Percentiles rank a stretch among this genome's conserved stretches.
These are phyloP conservation scores for Datura wrightii DNA, from an alignment of 257 asterid species.

Conservation along the genomic window DNA sequence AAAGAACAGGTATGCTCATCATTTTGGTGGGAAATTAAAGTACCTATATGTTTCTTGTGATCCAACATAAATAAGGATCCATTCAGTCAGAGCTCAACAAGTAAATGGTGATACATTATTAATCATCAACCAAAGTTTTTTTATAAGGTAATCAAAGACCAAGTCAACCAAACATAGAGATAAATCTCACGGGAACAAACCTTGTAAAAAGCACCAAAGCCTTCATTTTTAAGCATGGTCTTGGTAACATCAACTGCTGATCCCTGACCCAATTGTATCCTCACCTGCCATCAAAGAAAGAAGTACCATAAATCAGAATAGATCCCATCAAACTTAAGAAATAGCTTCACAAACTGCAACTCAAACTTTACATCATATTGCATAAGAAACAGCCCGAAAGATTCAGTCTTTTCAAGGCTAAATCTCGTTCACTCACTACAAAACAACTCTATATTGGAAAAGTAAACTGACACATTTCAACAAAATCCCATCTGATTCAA, in stretches of 20 bases:
- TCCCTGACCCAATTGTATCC: conserved; percentile 98
- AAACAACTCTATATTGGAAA: conserved; percentile 6
- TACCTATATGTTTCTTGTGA: not conserved
- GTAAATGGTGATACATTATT: not conserved
- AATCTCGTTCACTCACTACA: not conserved
- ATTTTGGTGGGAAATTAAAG: not conserved
- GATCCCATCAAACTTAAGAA: conserved; percentile 31
- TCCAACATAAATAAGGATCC: not conserved
- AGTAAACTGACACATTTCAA: not conserved
- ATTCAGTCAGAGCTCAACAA: not conserved
- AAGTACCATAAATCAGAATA: conserved; percentile 29
- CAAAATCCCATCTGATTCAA: conserved; percentile 36
- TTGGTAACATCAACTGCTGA: conserved; percentile 76
- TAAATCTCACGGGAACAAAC: conserved; percentile 46
- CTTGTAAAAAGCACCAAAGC: conserved; percentile 87
- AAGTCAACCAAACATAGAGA: not conserved
- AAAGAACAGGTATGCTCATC: not conserved
- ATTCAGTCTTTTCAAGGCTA: not conserved
- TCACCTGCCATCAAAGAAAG: conserved; percentile 60
- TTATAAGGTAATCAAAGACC: not conserved
- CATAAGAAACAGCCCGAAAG: not conserved
- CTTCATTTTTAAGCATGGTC: conserved; percentile 85
- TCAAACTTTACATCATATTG: not conserved
- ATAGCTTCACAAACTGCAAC: not conserved
- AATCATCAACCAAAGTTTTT: not conserved